Evolutionary conservation across 176 grass and related monocot species (phyloP).

Genomic region (Lolium perenne): DNA sequence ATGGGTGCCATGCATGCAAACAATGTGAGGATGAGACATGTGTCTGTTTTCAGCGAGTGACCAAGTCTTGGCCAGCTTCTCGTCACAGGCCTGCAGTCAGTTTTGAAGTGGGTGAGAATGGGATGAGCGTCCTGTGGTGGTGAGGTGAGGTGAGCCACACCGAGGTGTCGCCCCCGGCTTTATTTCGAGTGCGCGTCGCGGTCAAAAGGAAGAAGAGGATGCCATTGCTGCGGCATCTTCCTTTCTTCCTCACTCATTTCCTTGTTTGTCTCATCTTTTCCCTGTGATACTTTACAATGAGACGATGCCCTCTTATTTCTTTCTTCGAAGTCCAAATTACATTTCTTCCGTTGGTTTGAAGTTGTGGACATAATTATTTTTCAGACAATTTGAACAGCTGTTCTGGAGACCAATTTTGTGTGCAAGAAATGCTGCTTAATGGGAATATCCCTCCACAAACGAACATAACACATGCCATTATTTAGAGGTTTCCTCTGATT

Average conservation of each 20-base stretch:
- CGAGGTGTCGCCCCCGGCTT: conserved; percentile 38
- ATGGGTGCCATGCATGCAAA: conserved; percentile 14
- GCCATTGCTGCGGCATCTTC: background rate
- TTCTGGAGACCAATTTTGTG: too few relatives aligned
- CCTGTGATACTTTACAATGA: conserved; percentile 23
- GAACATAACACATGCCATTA: too few relatives aligned
- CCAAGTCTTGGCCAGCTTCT: background rate
- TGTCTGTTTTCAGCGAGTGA: background rate
- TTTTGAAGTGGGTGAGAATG: conserved; percentile 38
- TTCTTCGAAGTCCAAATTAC: too few relatives aligned
- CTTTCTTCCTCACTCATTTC: background rate
- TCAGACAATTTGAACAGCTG: too few relatives aligned
- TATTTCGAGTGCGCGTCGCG: conserved; percentile 52
- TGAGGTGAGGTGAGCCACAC: conserved; percentile 40
- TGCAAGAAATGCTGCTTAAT: too few relatives aligned
- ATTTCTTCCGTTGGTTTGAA: too few relatives aligned
- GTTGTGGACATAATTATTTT: too few relatives aligned
- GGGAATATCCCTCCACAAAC: too few relatives aligned
- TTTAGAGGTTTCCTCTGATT: too few relatives aligned
- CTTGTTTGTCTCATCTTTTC: background rate
- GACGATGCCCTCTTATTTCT: background rate
- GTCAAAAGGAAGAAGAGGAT: conserved; percentile 47
- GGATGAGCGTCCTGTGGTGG: background rate
- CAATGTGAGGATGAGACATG: background rate
- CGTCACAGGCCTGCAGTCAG: background rate